Percentiles rank a stretch among this genome's conserved stretches.
Conservation (phyloP, 805 yeast species). For the Debaryomyces prosopidis region DNA sequence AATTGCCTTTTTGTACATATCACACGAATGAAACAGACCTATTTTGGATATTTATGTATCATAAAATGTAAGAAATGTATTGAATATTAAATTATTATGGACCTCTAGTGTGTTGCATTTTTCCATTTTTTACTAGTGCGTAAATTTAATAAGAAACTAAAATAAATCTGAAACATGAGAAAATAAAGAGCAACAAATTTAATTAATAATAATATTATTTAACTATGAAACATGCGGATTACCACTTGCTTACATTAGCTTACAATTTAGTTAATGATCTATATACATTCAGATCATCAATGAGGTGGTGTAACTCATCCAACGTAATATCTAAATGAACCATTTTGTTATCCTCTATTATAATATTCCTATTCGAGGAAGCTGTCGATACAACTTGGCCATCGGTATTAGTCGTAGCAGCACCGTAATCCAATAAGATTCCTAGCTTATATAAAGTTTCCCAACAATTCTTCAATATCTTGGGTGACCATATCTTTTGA, state of each 20-base stretch:
- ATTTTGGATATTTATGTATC: too few relatives aligned
- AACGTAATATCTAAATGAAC: conserved; percentile 53
- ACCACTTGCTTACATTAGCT: not conserved
- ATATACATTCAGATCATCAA: conserved; percentile 21
- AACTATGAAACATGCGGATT: too few relatives aligned
- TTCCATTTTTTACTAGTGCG: not conserved
- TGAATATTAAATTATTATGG: too few relatives aligned
- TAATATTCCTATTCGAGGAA: conserved; percentile 28
- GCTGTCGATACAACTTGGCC: conserved; percentile 29
- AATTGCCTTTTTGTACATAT: too few relatives aligned
- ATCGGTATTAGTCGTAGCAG: conserved; percentile 42
- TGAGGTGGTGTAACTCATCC: conserved; percentile 45
- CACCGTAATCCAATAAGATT: conserved; percentile 48
- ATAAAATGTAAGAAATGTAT: too few relatives aligned
- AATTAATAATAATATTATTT: too few relatives aligned
- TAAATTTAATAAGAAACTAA: too few relatives aligned
- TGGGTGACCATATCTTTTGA: conserved; percentile 59
- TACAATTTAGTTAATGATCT: conserved; percentile 24
- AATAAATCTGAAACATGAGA: too few relatives aligned
- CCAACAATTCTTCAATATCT: conserved; percentile 71
- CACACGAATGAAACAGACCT: too few relatives aligned
- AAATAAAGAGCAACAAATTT: too few relatives aligned
- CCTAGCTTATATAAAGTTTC: conserved; percentile 61
- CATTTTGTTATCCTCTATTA: conserved; percentile 47
- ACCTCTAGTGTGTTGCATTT: not conserved